Conservation (phyloP, 23 red algal genomes). For the Gracilaria vermiculophylla region DNA sequence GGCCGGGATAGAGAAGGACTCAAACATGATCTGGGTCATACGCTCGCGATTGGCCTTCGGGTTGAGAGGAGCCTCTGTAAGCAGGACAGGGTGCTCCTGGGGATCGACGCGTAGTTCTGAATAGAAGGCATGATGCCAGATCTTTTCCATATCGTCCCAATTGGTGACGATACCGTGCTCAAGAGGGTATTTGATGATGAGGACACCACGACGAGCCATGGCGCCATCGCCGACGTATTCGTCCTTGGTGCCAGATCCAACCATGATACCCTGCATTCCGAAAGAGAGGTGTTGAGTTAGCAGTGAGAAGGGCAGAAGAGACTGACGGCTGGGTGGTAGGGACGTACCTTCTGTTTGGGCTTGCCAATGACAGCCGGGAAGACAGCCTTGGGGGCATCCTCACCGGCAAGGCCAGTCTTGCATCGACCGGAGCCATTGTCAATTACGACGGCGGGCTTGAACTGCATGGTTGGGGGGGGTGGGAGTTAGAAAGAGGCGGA, state of each 20-base stretch:
- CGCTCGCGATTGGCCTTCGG: constrained; percentile 97
- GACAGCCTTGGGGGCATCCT: constrained; percentile 95
- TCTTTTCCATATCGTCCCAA: constrained; percentile 99
- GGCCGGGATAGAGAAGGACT: constrained; percentile 94
- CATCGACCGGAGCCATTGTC: constrained; percentile 99
- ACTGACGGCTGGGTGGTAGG: background rate
- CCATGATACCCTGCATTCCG: constrained; percentile 77
- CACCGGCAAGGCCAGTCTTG: constrained; percentile 97
- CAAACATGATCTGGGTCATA: constrained; percentile 99
- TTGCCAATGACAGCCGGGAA: constrained; percentile 96
- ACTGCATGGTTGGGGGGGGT: background rate
- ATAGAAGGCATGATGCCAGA: constrained; percentile 99
- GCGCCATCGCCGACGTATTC: constrained; percentile 97
- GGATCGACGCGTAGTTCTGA: constrained; percentile 96
- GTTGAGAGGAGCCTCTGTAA: constrained; percentile 99
- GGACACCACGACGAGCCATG: constrained; percentile 94
- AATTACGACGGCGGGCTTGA: constrained; percentile 94
- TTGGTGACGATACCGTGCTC: constrained; percentile 99
- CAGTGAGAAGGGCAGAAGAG: background rate
- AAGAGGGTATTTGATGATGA: constrained; percentile 98
- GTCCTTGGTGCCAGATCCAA: constrained; percentile 97
- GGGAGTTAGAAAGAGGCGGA: background rate
- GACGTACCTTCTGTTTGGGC: constrained; percentile 88
- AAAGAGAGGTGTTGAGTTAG: background rate
- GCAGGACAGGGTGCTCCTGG: constrained; percentile 92